These are phyloP conservation scores for Oxyria digyna DNA, from an alignment of 148 eudicot genomes.

Conservation along the genomic window DNA sequence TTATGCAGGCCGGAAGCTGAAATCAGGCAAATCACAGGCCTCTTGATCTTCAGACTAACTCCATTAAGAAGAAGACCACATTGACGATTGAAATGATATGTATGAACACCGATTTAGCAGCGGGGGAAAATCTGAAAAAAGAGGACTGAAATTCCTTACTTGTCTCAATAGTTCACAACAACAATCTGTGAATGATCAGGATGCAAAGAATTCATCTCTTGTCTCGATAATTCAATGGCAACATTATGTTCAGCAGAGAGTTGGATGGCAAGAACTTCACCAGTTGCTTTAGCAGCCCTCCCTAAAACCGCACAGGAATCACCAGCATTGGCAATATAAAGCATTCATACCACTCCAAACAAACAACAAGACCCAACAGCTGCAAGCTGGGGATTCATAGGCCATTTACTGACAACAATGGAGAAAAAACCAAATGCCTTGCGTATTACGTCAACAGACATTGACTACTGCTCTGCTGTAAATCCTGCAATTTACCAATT, in stretches of 20 bases:
- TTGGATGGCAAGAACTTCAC: conserved; percentile 21
- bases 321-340: conserved; percentile 23
- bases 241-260: conserved; percentile 25
- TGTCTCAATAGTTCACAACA: conserved; percentile 23
- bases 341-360: conserved; percentile 18
- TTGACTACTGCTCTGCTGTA: conserved; percentile 20
- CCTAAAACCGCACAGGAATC: conserved; percentile 27
- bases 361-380: conserved; percentile 26
- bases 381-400: conserved; percentile 20
- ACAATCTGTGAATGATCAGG: conserved; percentile 23
- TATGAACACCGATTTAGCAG: no score
- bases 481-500: conserved; percentile 13
- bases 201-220: conserved; percentile 19
- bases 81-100: neutral
- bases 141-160: conserved; percentile 8
- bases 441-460: conserved; percentile 21
- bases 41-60: no score
- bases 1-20: no score
- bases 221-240: conserved; percentile 21
- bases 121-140: no score
- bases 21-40: no score
- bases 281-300: conserved; percentile 22
- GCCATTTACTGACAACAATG: conserved; percentile 20
- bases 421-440: conserved; percentile 22
- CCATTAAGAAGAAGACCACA: no score